Conservation (phyloP, 495 filamentous ascomycete species). For the Neohortaea acidophila region DNA sequence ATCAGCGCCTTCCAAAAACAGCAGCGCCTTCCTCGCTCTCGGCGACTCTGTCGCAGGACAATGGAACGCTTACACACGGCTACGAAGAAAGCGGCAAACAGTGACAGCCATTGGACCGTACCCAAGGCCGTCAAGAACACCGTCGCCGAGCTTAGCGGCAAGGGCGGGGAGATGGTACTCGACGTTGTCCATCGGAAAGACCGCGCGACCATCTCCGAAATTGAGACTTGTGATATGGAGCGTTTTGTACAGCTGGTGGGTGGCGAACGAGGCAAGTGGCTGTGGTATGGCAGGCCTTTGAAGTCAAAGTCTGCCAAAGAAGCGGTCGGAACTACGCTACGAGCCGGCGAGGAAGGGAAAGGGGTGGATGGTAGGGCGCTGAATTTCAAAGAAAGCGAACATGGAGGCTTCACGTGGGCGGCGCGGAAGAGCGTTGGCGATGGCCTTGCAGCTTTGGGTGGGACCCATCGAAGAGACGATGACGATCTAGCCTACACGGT, state of each 20-base stretch:
- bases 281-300: conserved; percentile 80
- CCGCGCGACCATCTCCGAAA: conserved; percentile 75
- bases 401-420: conserved; percentile 49
- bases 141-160: conserved; percentile 86
- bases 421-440: conserved; percentile 30
- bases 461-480: background rate
- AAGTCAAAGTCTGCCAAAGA: conserved; percentile 36
- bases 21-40: conserved; percentile 60
- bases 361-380: conserved; percentile 28
- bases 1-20: conserved; percentile 81
- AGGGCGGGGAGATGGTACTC: conserved; percentile 84
- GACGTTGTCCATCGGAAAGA: conserved; percentile 81
- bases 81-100: conserved; percentile 76
- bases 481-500: conserved; percentile 1
- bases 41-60: conserved; percentile 69
- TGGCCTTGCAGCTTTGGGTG: conserved; percentile 2
- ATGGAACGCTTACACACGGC: conserved; percentile 62
- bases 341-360: background rate
- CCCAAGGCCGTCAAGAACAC: conserved; percentile 89
- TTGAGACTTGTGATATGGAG: conserved; percentile 83
- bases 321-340: conserved; percentile 31
- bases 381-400: conserved; percentile 52
- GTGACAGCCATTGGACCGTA: conserved; percentile 57
- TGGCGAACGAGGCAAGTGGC: conserved; percentile 74
- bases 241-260: conserved; percentile 59